Percentiles rank a stretch among this genome's conserved stretches.
Evolutionary conservation across 352 stramenopile species (phyloP).

Genomic region (Phytophthora sp.): DNA sequence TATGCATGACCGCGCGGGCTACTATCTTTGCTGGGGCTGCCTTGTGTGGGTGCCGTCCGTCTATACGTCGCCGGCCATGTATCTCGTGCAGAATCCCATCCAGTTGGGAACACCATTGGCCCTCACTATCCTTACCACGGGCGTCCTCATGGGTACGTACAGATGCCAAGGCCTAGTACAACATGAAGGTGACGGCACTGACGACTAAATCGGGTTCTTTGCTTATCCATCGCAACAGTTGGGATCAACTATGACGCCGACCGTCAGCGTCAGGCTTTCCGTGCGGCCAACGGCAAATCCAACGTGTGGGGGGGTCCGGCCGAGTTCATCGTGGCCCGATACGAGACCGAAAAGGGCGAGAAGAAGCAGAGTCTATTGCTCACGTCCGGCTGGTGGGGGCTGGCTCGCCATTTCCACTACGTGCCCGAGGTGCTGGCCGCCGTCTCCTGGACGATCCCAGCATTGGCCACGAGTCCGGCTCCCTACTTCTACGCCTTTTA

Average conservation of each 20-base stretch:
- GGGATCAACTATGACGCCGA: constrained; percentile 96
- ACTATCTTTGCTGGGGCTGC: constrained; percentile 97
- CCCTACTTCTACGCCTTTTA: constrained; percentile 93
- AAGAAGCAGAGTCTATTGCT: constrained; percentile 93
- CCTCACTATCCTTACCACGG: constrained; percentile 63
- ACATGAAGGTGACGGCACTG: too few species aligned
- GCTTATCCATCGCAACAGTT: constrained; percentile 45
- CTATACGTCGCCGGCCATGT: constrained; percentile 96
- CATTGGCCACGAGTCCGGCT: constrained; percentile 57
- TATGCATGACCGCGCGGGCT: constrained; percentile 93
- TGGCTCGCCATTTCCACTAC: constrained; percentile 96
- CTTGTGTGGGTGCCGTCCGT: constrained; percentile 97
- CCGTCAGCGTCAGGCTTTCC: constrained; percentile 93
- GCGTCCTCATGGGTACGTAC: constrained; percentile 79
- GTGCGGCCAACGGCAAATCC: constrained; percentile 83
- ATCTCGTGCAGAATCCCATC: constrained; percentile 91
- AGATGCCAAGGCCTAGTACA: constrained; percentile 13
- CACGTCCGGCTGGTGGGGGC: constrained; percentile 93
- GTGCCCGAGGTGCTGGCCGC: constrained; percentile 91
- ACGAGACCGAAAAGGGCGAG: constrained; percentile 90
- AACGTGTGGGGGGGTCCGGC: constrained; percentile 92
- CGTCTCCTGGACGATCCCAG: constrained; percentile 79
- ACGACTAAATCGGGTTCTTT: not conserved
- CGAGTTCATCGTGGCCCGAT: constrained; percentile 93
- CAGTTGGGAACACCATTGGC: constrained; percentile 53